phyloP scores from a whole-genome alignment of 164 flowering plant species.

The Magnolia kwangsiensis region DNA sequence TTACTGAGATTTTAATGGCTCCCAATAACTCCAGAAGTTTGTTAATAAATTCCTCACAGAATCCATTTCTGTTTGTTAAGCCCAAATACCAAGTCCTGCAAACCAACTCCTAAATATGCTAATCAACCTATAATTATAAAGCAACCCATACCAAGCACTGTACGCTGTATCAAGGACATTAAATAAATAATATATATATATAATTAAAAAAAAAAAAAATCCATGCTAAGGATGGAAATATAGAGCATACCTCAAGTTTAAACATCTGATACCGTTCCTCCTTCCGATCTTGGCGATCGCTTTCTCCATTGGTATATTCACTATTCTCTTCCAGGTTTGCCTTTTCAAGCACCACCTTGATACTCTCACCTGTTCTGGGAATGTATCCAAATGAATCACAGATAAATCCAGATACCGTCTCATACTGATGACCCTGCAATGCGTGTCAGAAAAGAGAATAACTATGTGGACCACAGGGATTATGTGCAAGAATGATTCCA shows the following conservation, averaged over 20 bases:
- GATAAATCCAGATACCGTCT: constrained; percentile 94
- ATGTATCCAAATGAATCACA: constrained; percentile 97
- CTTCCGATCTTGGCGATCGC: constrained; percentile 52
- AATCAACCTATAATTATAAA: not conserved
- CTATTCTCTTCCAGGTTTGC: constrained; percentile 53
- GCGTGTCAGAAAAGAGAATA: not conserved
- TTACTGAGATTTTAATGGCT: too few relatives aligned
- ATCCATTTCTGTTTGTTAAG: not conserved
- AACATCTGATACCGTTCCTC: constrained; percentile 64
- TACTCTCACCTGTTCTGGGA: constrained; percentile 90
- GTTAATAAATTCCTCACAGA: not conserved
- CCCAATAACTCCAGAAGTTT: too few relatives aligned
- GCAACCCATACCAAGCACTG: not conserved
- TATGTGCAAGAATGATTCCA: not conserved
- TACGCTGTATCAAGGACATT: not conserved
- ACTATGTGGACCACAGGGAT: not conserved
- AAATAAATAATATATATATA: too few relatives aligned
- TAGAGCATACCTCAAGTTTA: constrained; percentile 81
- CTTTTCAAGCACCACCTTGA: constrained; percentile 80
- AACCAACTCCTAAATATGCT: not conserved
- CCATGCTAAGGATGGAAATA: not conserved
- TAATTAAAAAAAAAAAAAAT: not conserved
- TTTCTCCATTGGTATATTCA: constrained; percentile 44
- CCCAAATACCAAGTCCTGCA: not conserved
- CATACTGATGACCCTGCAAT: constrained; percentile 87